Conservation (phyloP, 2,329 filamentous ascomycete species). For the Aspergillus pseudotamarii region DNA sequence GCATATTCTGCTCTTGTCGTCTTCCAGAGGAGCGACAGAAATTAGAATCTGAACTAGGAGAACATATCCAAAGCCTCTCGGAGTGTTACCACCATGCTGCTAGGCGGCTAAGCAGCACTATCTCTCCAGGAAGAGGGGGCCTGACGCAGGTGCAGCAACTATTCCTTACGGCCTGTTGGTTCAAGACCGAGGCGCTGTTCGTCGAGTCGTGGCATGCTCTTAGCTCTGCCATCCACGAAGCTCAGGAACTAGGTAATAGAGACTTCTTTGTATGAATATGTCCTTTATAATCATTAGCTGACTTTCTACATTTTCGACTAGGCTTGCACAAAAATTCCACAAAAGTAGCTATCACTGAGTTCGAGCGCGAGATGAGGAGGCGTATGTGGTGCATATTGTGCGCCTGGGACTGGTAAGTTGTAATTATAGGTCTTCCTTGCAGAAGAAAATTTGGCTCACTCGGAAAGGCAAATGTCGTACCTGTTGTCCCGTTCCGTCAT, state of each 20-base stretch:
- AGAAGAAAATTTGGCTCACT: neutral
- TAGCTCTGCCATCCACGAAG: constrained; percentile 48
- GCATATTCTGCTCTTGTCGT: constrained; percentile 51
- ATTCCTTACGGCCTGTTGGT: constrained; percentile 52
- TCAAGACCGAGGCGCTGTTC: constrained; percentile 51
- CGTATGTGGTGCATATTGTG: constrained; percentile 52
- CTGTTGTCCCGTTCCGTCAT: constrained; percentile 49
- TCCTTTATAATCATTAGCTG: neutral
- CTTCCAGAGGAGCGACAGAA: constrained; percentile 38
- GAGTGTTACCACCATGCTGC: constrained; percentile 48
- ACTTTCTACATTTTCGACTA: neutral
- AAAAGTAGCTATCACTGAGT: constrained; percentile 43
- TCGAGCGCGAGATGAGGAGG: constrained; percentile 52
- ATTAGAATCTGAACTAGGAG: constrained; percentile 50
- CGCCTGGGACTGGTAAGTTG: constrained; percentile 51
- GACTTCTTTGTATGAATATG: neutral
- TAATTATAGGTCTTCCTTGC: constrained; percentile 6
- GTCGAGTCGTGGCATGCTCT: constrained; percentile 54
- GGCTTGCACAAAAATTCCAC: constrained; percentile 43
- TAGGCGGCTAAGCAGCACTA: constrained; percentile 46
- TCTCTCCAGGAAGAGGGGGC: constrained; percentile 48
- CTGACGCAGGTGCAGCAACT: constrained; percentile 53
- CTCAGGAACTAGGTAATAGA: constrained; percentile 51
- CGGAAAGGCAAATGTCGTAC: constrained; percentile 44
- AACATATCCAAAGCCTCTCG: constrained; percentile 42